Percentiles rank a stretch among this genome's conserved stretches.
Conservation (phyloP, 352 stramenopile genomes). For the Phytopythium montanum region DNA sequence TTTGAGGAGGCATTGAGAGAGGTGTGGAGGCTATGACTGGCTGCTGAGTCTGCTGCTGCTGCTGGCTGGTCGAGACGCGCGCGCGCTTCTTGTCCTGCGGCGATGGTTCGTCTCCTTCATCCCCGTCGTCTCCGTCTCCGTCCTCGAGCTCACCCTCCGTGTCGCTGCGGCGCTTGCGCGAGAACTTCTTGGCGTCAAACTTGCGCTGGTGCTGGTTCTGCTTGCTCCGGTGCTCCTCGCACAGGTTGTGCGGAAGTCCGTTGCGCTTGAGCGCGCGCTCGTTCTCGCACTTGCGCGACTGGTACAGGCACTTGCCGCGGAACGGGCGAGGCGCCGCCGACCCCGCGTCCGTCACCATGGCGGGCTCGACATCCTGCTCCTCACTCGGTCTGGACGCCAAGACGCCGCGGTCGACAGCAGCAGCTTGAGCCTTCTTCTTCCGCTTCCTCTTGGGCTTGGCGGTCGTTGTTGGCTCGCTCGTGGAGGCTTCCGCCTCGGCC, state of each 20-base stretch:
- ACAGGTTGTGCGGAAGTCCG: constrained; percentile 73
- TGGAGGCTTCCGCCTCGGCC: background rate
- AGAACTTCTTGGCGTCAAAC: constrained; percentile 82
- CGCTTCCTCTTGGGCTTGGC: background rate
- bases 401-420: background rate
- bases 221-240: constrained; percentile 68
- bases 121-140: constrained; percentile 17
- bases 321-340: constrained; percentile 15
- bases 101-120: constrained; percentile 10
- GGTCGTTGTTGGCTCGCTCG: background rate
- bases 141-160: constrained; percentile 21
- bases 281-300: constrained; percentile 80
- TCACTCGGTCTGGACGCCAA: background rate
- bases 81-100: constrained; percentile 5
- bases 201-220: constrained; percentile 84
- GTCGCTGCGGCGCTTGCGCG: constrained; percentile 29
- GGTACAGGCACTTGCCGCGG: constrained; percentile 69
- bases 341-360: constrained; percentile 4
- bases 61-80: background rate
- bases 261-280: constrained; percentile 79
- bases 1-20: background rate
- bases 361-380: background rate
- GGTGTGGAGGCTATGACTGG: background rate
- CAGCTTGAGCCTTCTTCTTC: background rate
- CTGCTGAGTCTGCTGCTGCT: background rate